Conservation (phyloP, 306 rosid genomes). For the Medicago arabica region DNA sequence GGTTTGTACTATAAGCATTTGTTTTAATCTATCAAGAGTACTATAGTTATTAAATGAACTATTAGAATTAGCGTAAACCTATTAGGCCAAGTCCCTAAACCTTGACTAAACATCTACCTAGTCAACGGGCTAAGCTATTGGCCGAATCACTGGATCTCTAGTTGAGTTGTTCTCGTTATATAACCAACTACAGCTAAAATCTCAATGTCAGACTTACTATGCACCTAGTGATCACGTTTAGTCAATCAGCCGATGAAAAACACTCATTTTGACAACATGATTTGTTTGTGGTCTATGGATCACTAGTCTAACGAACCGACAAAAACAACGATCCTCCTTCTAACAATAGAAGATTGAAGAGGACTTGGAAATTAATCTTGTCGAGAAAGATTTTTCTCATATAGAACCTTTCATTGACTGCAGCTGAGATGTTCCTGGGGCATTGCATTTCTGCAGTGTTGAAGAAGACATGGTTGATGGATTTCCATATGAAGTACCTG, state of each 20-base stretch:
- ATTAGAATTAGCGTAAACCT: background rate
- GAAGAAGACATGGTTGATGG: conserved; percentile 99
- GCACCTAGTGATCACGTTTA: background rate
- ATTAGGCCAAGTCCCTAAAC: conserved; percentile 10
- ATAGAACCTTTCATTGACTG: conserved; percentile 97
- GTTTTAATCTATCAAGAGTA: background rate
- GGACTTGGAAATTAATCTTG: conserved; percentile 50
- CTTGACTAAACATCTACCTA: background rate
- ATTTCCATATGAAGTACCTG: conserved; percentile 90
- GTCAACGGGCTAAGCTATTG: background rate
- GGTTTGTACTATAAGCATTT: background rate
- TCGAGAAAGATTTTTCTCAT: conserved; percentile 72
- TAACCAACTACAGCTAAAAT: conserved; percentile 4
- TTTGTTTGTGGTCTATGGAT: conserved; percentile 8
- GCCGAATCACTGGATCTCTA: background rate
- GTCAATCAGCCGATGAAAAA: background rate
- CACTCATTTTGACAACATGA: conserved; percentile 5
- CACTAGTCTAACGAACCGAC: background rate
- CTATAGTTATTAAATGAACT: background rate
- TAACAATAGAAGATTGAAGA: conserved; percentile 44
- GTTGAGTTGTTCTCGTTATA: conserved; percentile 9
- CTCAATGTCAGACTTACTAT: conserved; percentile 14
- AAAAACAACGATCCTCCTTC: conserved; percentile 38
- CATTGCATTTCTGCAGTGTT: conserved; percentile 99
- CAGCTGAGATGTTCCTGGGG: conserved; percentile 99